Base-by-base conservation (phyloP, 2,329 filamentous ascomycete species). In the Ascochyta koolunga region DNA sequence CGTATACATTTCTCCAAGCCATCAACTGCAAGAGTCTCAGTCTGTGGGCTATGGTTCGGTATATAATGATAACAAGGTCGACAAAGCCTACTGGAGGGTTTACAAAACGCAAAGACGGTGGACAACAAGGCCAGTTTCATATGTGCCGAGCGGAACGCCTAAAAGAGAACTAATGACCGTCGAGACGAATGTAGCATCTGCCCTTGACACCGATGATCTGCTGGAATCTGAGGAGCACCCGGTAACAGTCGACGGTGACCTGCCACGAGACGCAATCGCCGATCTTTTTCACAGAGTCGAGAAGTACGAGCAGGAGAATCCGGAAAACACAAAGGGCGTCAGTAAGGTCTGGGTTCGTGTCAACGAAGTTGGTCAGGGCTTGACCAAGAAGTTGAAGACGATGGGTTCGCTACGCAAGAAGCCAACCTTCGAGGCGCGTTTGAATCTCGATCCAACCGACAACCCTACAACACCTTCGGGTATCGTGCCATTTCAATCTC, bases 291-390 rank as follows among this genome's bases (percentile, higher is more conserved):
- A 35, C 5, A 42, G 50, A 25, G 44, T 41, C 16, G 39, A 39
- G 22, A 25, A 27, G 21, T 54, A 54, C 39, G 44, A 53, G 9
- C 50, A 13, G 4, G 32, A 35, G 11, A 38, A 43, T 18, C 43
- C 43, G 0, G 38, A 43, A 13, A n/a, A 42, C 2, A 25, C 33
- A 9, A 16, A 44, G 11, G 50, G 43, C 2, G 41, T 38, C 2
- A 43, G 43, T 3, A 53, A 37, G 24, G 38, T 53, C 44, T 53
- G 50, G 50, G 32, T 53, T 6, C 43, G 50, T 5, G 50, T 43
- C 10, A 48, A 37, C 43, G 35, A 31, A 19, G 38, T 39, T 11
- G 25, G 50, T 16, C 38, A 46, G 18, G 44, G 44, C 18, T 25
- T 53, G 16, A 33, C 32, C 33, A 48, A 25, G 21, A 47, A 24